Conservation (phyloP, 148 eudicot genomes). For the Salicornia ramosissima region DNA sequence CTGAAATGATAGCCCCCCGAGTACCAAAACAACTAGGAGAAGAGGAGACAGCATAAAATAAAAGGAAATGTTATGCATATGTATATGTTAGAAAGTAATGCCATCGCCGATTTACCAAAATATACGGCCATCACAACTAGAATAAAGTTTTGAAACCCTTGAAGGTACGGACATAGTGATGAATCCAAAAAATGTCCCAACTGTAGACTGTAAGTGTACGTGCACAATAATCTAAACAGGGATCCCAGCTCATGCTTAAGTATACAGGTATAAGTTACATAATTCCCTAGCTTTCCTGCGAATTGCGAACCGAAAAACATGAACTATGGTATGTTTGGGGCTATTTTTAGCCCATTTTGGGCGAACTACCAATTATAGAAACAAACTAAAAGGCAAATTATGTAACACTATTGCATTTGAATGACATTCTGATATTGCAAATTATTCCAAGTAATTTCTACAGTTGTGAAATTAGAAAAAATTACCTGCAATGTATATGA, state of each 20-base stretch:
- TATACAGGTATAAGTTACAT: no score
- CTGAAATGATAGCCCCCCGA: background rate
- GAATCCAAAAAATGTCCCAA: background rate
- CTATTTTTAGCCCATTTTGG: no score
- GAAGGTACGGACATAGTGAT: background rate
- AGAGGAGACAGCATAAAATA: background rate
- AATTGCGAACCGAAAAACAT: background rate
- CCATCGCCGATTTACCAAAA: background rate
- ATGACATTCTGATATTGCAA: background rate
- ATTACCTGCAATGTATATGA: slow-evolving; percentile 84
- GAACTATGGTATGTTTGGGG: no score
- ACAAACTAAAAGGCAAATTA: no score
- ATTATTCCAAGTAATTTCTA: background rate
- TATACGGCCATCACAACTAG: background rate
- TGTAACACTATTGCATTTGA: no score
- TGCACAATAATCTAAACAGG: background rate
- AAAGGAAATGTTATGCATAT: background rate
- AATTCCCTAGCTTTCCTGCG: background rate
- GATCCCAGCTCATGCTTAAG: background rate
- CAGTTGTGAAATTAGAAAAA: background rate
- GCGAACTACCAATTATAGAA: no score
- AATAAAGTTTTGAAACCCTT: background rate
- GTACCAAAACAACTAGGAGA: background rate
- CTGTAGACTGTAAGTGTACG: background rate
- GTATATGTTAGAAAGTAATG: background rate